Conservation (phyloP, 176 grass and related monocot genomes). For the Hordeum vulgare region DNA sequence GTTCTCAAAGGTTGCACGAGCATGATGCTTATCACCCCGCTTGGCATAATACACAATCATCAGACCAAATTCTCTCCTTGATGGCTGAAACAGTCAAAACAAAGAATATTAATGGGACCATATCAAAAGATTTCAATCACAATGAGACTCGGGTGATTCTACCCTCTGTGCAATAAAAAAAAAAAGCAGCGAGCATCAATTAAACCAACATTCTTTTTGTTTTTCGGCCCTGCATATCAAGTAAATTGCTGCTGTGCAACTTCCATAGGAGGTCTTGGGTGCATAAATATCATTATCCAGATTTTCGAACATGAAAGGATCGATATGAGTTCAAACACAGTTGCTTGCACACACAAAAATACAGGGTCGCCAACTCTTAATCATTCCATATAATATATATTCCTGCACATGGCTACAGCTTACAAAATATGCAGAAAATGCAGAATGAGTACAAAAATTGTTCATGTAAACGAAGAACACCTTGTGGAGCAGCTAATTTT, state of each 20-base stretch:
- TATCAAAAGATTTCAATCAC: not conserved
- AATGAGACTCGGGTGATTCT: not conserved
- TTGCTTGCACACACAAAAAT: not conserved
- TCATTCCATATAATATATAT: not conserved
- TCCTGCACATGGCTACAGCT: not conserved
- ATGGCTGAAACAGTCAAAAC: slow-evolving; percentile 57
- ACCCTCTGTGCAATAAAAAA: not conserved
- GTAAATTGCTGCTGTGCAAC: not conserved
- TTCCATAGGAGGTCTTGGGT: not conserved
- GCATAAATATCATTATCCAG: not conserved
- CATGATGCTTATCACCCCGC: slow-evolving; percentile 97
- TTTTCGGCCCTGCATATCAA: not conserved
- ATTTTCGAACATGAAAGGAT: not conserved
- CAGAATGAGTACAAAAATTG: not conserved
- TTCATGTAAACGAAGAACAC: not conserved
- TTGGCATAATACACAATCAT: slow-evolving; percentile 98
- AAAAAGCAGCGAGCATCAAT: not conserved
- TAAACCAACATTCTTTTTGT: not conserved
- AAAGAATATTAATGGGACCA: not conserved
- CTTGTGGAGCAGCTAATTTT: not conserved
- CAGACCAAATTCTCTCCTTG: slow-evolving; percentile 78
- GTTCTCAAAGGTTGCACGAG: slow-evolving; percentile 89
- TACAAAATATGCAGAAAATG: not conserved
- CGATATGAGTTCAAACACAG: not conserved
- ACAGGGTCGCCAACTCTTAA: not conserved